These are phyloP conservation scores for Scedosporium dehoogii DNA, from an alignment of 2,329 filamentous ascomycete species.

Conservation along the genomic window DNA sequence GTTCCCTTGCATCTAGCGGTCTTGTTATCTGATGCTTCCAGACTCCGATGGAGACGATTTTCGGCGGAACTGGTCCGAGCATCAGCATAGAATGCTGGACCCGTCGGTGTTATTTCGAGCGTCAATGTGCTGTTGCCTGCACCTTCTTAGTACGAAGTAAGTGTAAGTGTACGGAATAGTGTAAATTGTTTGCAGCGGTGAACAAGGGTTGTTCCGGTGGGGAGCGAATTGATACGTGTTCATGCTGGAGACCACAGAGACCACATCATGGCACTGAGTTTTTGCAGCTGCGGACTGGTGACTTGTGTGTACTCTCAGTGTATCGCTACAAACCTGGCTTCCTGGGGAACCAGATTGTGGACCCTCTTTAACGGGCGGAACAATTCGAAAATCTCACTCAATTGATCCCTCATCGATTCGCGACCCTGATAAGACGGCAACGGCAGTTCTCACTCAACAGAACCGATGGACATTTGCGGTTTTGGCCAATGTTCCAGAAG, in stretches of 20 bases:
- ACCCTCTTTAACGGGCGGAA: no score
- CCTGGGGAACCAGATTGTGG: no score
- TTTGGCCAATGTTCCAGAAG: not conserved
- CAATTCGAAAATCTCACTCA: no score
- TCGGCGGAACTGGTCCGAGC: not conserved
- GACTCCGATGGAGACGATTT: not conserved
- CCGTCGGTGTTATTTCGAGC: not conserved
- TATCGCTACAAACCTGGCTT: no score
- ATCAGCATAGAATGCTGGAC: not conserved
- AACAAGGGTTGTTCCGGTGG: not conserved
- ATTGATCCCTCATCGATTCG: no score
- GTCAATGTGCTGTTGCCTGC: not conserved
- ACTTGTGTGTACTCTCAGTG: not conserved
- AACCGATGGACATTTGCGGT: no score
- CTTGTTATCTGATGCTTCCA: not conserved
- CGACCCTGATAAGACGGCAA: no score
- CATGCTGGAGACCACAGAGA: not conserved
- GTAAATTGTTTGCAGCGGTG: slow-evolving; percentile 1
- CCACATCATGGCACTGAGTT: not conserved
- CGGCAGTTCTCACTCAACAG: no score
- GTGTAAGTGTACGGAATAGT: no score
- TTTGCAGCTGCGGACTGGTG: not conserved
- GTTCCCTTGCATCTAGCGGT: not conserved
- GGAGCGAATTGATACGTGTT: not conserved
- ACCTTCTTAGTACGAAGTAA: no score